These are phyloP conservation scores for Botrytis squamosa DNA, from an alignment of 2,329 filamentous ascomycete species.

Conservation along the genomic window DNA sequence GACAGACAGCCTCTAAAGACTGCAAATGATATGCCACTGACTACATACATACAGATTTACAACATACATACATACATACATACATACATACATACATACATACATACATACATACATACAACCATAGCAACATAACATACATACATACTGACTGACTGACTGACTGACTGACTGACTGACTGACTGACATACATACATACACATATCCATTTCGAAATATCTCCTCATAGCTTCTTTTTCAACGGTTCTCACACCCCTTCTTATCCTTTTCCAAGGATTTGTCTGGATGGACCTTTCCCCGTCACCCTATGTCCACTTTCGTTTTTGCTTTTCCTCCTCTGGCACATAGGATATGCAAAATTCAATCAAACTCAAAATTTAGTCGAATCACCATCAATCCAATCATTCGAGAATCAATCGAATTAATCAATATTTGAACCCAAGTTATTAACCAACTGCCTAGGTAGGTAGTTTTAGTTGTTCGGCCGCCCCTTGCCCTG, in stretches of 20 bases:
- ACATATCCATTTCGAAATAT: background rate
- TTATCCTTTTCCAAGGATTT: background rate
- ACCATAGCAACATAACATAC: background rate
- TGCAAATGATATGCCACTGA: background rate
- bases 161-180: too few species aligned
- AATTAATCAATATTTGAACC: background rate
- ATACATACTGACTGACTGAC: too few species aligned
- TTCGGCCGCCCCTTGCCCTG: constrained; percentile 3
- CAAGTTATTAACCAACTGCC: background rate
- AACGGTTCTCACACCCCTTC: background rate
- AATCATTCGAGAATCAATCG: background rate
- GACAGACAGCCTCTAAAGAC: background rate
- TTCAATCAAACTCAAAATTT: background rate
- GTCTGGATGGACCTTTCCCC: background rate
- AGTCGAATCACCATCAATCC: background rate
- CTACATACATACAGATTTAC: background rate
- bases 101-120: background rate
- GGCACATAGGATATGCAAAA: background rate
- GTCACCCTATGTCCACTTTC: background rate
- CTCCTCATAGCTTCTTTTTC: background rate
- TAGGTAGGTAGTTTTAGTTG: background rate
- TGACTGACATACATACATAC: background rate
- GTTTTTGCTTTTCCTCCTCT: background rate
- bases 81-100: background rate
- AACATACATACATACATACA: background rate